Evolutionary conservation across 176 grass and related monocot genomes (phyloP).

Genomic region (Cenchrus purpureus): DNA sequence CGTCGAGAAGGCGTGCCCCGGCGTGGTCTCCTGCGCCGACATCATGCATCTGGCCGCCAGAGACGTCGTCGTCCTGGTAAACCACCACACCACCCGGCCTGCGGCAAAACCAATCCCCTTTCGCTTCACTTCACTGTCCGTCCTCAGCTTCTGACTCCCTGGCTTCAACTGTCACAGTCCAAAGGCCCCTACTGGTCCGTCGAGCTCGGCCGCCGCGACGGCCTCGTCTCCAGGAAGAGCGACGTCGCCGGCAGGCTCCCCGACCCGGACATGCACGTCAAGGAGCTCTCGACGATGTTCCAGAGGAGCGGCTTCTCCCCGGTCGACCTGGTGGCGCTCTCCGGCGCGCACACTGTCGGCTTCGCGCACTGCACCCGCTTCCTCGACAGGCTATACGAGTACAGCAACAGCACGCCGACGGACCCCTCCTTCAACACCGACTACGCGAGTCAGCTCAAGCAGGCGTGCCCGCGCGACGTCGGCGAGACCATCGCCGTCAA

Average conservation of each 20-base stretch:
- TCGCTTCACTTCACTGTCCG: background rate
- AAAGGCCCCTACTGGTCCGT: conserved; percentile 62
- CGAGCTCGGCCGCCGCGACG: conserved; percentile 74
- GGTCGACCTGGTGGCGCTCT: conserved; percentile 71
- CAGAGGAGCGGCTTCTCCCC: conserved; percentile 30
- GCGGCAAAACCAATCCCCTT: background rate
- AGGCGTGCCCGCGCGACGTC: conserved; percentile 65
- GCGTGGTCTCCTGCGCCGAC: conserved; percentile 84
- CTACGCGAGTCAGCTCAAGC: conserved; percentile 63
- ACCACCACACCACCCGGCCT: too few species aligned
- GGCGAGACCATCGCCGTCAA: conserved; percentile 72
- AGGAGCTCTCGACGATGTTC: conserved; percentile 58
- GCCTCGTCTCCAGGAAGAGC: conserved; percentile 59
- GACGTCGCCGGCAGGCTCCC: conserved; percentile 68
- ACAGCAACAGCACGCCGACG: conserved; percentile 13
- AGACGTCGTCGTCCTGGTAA: conserved; percentile 71
- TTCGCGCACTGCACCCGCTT: conserved; percentile 89
- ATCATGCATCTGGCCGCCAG: conserved; percentile 72
- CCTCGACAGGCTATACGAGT: conserved; percentile 56
- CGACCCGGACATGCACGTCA: conserved; percentile 58
- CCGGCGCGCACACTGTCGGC: conserved; percentile 86
- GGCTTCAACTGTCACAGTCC: conserved; percentile 35
- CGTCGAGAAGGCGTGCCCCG: conserved; percentile 70
- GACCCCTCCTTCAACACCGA: conserved; percentile 52
- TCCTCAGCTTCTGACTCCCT: background rate